A percentile compares a stretch with the other conserved stretches of the same genome.
Conservation (phyloP, 345 rosid species). For the Physaria fendleri region DNA sequence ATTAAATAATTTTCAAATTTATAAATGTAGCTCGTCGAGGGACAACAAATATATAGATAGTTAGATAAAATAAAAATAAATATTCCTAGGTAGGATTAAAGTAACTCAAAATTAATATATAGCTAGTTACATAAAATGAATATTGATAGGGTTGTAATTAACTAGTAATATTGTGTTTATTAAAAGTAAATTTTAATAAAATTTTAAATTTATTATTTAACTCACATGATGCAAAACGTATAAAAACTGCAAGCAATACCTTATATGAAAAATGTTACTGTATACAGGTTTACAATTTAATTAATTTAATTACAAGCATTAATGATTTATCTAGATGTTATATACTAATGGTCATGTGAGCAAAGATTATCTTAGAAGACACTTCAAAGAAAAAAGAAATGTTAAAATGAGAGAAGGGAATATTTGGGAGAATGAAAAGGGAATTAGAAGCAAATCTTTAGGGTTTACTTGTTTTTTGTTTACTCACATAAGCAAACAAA, state of each 20-base stretch:
- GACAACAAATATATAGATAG: background rate
- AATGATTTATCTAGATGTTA: constrained; percentile 5
- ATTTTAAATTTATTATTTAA: background rate
- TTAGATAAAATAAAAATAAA: background rate
- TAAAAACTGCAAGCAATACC: background rate
- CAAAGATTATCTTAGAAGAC: constrained; percentile 23
- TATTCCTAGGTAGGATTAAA: background rate
- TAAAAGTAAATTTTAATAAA: background rate
- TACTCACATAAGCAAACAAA: constrained; percentile 46
- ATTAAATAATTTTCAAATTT: background rate
- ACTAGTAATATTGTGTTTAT: background rate
- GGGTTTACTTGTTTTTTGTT: constrained; percentile 36
- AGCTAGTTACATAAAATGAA: background rate
- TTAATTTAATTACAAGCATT: constrained; percentile 7
- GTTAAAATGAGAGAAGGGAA: constrained; percentile 45
- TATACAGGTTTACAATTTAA: background rate
- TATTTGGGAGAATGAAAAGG: constrained; percentile 62
- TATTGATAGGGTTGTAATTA: background rate
- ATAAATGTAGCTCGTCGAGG: background rate
- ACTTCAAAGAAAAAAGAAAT: constrained; percentile 9
- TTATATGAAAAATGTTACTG: background rate
- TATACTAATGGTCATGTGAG: constrained; percentile 33
- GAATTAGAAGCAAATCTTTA: constrained; percentile 51
- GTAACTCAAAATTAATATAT: background rate
- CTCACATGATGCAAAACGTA: background rate